These are phyloP conservation scores for Cylindrodendrum hubeiense DNA, from an alignment of 2,329 filamentous ascomycete species.

Conservation along the genomic window DNA sequence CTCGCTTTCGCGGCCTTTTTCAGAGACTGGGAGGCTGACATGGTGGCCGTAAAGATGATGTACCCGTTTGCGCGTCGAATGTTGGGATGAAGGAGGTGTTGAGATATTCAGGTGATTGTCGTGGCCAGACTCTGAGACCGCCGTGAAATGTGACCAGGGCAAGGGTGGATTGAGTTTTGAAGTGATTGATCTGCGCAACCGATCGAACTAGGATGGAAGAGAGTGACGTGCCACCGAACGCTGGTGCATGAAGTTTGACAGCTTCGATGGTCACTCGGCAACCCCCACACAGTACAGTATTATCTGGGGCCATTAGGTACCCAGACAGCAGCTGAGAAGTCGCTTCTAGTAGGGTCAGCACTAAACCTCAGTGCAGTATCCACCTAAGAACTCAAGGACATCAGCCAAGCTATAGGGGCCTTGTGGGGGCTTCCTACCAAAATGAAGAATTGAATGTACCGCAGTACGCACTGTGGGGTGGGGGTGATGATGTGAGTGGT, in stretches of 20 bases:
- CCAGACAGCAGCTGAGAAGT: no score
- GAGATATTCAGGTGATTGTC: not conserved
- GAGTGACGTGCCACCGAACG: not conserved
- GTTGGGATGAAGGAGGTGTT: not conserved
- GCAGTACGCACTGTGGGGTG: not conserved
- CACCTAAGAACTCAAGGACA: no score
- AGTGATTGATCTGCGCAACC: not conserved
- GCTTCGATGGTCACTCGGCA: no score
- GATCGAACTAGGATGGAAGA: not conserved
- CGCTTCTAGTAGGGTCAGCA: no score
- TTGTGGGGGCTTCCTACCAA: no score
- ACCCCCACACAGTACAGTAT: no score
- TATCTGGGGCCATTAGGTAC: no score
- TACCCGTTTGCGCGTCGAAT: not conserved
- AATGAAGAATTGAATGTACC: not conserved
- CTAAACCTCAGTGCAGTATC: no score
- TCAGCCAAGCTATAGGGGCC: no score
- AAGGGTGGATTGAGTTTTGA: not conserved
- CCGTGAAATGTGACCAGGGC: not conserved
- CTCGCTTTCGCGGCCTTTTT: slow-evolving; percentile 48
- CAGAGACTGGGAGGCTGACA: not conserved
- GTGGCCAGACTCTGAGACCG: not conserved
- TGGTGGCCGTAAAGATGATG: not conserved
- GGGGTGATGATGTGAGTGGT: not conserved
- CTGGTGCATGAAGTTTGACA: no score